These are phyloP conservation scores for Ascochyta pisi DNA, from an alignment of 2,329 filamentous ascomycete species.

Conservation along the genomic window DNA sequence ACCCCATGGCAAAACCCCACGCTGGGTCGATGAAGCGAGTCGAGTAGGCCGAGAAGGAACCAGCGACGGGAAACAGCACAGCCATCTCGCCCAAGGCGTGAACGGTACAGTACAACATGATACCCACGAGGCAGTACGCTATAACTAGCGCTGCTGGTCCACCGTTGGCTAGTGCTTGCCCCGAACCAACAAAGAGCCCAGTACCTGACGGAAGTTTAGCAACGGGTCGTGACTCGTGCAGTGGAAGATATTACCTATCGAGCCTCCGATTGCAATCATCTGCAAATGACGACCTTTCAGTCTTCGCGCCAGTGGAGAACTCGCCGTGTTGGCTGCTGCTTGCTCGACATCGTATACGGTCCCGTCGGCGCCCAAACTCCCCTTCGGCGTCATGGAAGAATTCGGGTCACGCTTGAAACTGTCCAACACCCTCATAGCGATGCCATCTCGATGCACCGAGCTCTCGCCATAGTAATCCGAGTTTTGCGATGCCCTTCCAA, in stretches of 20 bases:
- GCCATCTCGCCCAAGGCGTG: constrained; percentile 92
- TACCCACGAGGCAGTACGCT: constrained; percentile 68
- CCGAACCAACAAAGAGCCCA: constrained; percentile 84
- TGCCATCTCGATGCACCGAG: constrained; percentile 39
- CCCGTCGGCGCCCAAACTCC: constrained; percentile 59
- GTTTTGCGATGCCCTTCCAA: constrained; percentile 43
- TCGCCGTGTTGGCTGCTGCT: constrained; percentile 68
- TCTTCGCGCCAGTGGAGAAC: constrained; percentile 74
- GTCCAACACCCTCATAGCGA: constrained; percentile 53
- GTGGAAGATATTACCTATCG: constrained; percentile 61
- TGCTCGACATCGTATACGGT: constrained; percentile 68
- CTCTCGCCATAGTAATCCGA: constrained; percentile 50
- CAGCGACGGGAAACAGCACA: constrained; percentile 87
- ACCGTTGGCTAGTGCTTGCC: constrained; percentile 48
- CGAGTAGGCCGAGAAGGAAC: constrained; percentile 90
- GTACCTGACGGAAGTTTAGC: constrained; percentile 41
- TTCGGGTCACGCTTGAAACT: constrained; percentile 51
- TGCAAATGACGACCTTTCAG: constrained; percentile 71
- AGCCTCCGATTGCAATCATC: constrained; percentile 69
- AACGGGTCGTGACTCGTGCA: constrained; percentile 4
- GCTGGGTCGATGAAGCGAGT: constrained; percentile 92
- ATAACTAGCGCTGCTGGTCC: constrained; percentile 49
- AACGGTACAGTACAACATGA: constrained; percentile 90
- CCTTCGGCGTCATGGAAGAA: constrained; percentile 55
- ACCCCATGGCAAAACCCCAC: constrained; percentile 95